Base-by-base conservation (phyloP, 768 basidiomycete species). In the Panaeolus papilionaceus region DNA sequence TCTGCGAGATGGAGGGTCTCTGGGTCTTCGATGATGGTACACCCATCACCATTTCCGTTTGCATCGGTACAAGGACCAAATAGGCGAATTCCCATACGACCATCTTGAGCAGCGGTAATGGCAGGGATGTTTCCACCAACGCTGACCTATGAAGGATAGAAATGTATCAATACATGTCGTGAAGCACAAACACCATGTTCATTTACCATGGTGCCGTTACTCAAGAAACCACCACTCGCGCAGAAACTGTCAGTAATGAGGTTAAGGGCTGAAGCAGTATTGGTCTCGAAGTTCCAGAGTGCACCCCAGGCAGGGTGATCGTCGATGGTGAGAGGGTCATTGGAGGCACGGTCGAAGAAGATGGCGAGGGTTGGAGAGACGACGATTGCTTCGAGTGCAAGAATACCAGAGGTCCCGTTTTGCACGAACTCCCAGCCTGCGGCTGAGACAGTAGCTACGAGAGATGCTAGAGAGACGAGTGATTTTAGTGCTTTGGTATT, bases 271-370 rank as follows among this genome's bases (percentile, higher is more conserved):
- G 78, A 77, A 0, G 78, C 76, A 4, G 74, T 77, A 45, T 81
- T 79, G 1, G 82, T 83, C 67, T 78, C 74, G 11, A 85, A 69
- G 65, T 84, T 77, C 71, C 82, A 79, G 16, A 85, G 73, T 7
- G 80, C 82, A 37, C 80, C 81, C 84, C 84, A 84, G 8, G 84
- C 84, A 18, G 81, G 73, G 67, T 83, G 82, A 1, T 79, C 80
- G 63, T 82, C 76, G 64, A 84, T 74, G 20, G 71, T 76, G 1
- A 84, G 72, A 14, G 82, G 79, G 51, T 85, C 83, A 66, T 84
- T 75, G 10, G 68, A 75, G 5, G 76, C 76, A 51, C 74, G 64
- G 54, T 77, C 76, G 58, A 77, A 75, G 66, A 77, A 74, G 28
- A 77, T 72, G 9, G 76, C 76, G 4, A 77, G 71, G 8, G 71